A percentile compares a stretch with the other conserved stretches of the same genome.
These are phyloP conservation scores for Hanseniaspora lindneri DNA, from an alignment of 805 yeast species.

Conservation along the genomic window DNA sequence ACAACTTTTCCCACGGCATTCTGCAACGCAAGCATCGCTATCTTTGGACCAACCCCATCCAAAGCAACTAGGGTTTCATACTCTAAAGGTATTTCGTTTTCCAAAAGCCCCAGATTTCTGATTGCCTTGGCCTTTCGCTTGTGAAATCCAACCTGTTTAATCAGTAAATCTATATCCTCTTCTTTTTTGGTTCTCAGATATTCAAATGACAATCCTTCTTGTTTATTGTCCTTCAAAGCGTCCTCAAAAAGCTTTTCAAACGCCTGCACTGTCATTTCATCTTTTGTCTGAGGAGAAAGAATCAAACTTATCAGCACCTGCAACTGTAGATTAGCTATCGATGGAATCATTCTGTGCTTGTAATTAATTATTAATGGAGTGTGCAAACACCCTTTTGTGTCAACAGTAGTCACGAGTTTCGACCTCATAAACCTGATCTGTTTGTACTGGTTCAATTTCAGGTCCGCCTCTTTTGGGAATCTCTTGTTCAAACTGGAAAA, in stretches of 20 bases:
- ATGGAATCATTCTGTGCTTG: slow-evolving; percentile 2
- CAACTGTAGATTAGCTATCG: neutral
- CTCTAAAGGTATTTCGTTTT: neutral
- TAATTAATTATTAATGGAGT: slow-evolving; percentile 7
- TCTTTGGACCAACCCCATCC: slow-evolving; percentile 12
- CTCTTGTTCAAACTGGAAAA: neutral
- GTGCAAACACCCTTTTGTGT: slow-evolving; percentile 7
- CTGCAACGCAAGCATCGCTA: slow-evolving; percentile 6
- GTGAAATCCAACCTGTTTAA: slow-evolving; percentile 9
- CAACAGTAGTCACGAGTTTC: slow-evolving; percentile 1
- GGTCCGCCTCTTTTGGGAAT: neutral
- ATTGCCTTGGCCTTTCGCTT: slow-evolving; percentile 11
- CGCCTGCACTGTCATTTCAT: slow-evolving; percentile 9
- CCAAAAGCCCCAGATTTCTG: neutral
- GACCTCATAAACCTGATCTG: slow-evolving; percentile 11
- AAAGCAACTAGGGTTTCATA: neutral
- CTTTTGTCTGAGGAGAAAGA: slow-evolving; percentile 13
- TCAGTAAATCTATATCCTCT: neutral
- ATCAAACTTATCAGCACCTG: slow-evolving; percentile 8
- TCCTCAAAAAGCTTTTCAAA: slow-evolving; percentile 9
- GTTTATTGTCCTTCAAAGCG: neutral
- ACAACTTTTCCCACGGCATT: slow-evolving; percentile 5
- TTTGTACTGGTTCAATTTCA: neutral
- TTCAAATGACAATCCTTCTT: neutral
- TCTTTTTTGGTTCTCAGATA: neutral